Evolutionary conservation across 1,284 basidiomycete genomes (phyloP).

Genomic region (Apiotrichum siamense): DNA sequence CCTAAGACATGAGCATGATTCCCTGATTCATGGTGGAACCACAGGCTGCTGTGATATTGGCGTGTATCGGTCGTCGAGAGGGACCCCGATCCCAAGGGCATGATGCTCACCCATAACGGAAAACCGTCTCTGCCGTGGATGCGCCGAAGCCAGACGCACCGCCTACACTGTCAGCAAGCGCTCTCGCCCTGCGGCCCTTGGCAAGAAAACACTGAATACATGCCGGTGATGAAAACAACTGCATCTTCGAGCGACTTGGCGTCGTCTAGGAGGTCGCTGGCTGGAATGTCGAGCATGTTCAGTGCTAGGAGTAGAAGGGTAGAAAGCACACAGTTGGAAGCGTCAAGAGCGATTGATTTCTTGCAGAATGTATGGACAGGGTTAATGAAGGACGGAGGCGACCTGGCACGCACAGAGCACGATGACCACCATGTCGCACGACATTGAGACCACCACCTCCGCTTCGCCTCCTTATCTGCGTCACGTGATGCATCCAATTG

Average conservation of each 20-base stretch:
- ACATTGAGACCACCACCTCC: too few species aligned
- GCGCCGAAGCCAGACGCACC: constrained; percentile 21
- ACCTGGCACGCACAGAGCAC: too few species aligned
- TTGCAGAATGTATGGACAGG: too few species aligned
- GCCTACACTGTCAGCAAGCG: constrained; percentile 11
- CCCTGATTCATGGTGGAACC: not conserved
- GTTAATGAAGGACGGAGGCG: too few species aligned
- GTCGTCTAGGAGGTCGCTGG: constrained; percentile 61
- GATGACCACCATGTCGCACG: too few species aligned
- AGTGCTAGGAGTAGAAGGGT: too few species aligned
- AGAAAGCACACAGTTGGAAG: not conserved
- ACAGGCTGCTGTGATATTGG: not conserved
- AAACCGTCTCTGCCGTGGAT: constrained; percentile 9
- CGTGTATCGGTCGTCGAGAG: not conserved
- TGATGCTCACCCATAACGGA: constrained; percentile 11
- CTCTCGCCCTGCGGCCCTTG: too few species aligned
- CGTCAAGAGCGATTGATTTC: too few species aligned
- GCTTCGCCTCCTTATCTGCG: too few species aligned
- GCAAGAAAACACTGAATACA: not conserved
- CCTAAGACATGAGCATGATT: not conserved
- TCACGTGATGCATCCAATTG: too few species aligned
- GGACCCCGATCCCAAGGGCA: not conserved
- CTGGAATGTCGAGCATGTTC: constrained; percentile 54
- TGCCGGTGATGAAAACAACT: constrained; percentile 22
- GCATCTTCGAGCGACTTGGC: constrained; percentile 5